A percentile compares a stretch with the other conserved stretches of the same genome.
Conservation (phyloP, 2,329 filamentous ascomycete genomes). For the Pestalotiopsis sp. region DNA sequence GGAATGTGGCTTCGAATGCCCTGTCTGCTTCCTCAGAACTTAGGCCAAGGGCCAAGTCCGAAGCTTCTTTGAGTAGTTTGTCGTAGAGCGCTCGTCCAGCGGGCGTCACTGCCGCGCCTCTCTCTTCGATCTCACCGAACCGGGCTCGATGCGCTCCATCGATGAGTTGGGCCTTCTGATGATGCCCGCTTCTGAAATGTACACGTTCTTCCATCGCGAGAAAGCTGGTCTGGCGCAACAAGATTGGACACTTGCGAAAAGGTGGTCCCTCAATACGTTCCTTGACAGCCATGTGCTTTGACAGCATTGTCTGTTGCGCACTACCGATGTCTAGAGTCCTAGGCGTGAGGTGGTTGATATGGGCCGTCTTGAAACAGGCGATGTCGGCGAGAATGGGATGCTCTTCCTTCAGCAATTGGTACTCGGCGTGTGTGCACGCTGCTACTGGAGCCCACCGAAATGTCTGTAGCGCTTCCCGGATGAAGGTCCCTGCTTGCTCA, state of each 20-base stretch:
- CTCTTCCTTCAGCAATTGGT: slow-evolving; percentile 41
- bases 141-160: slow-evolving; percentile 48
- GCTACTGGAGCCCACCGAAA: slow-evolving; percentile 51
- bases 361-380: slow-evolving; percentile 36
- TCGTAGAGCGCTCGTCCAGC: slow-evolving; percentile 50
- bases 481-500: slow-evolving; percentile 37
- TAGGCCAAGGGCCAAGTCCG: slow-evolving; percentile 25
- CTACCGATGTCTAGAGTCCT: slow-evolving; percentile 50
- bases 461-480: slow-evolving; percentile 45
- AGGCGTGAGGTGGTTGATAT: slow-evolving; percentile 59
- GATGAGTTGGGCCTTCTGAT: slow-evolving; percentile 17
- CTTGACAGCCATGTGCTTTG: slow-evolving; percentile 45
- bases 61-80: slow-evolving; percentile 35
- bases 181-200: slow-evolving; percentile 32
- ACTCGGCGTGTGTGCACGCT: slow-evolving; percentile 42
- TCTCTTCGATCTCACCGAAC: slow-evolving; percentile 57
- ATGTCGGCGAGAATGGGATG: slow-evolving; percentile 49
- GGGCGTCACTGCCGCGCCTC: slow-evolving; percentile 51
- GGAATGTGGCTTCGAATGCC: slow-evolving; percentile 32
- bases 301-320: slow-evolving; percentile 45
- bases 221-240: slow-evolving; percentile 58
- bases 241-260: slow-evolving; percentile 42
- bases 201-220: slow-evolving; percentile 51
- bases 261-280: slow-evolving; percentile 56
- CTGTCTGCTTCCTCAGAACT: slow-evolving; percentile 13